Conservation (phyloP, 176 grass and related monocot genomes). For the Dendrocalamus sinicus region DNA sequence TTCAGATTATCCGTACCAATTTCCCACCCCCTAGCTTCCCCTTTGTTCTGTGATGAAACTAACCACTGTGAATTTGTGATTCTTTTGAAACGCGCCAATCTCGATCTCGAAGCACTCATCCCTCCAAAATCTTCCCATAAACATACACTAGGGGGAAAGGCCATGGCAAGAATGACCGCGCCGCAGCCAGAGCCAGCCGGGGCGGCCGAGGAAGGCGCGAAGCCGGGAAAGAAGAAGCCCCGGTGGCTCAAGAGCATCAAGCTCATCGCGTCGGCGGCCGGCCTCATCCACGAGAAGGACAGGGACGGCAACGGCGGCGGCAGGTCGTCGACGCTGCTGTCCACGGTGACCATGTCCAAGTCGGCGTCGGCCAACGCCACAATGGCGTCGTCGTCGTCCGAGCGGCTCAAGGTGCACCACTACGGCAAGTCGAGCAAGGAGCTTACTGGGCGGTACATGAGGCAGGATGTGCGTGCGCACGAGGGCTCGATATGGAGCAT, state of each 20-base stretch:
- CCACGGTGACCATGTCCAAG: conserved; percentile 20
- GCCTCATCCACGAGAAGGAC: conserved; percentile 65
- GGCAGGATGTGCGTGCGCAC: conserved; percentile 79
- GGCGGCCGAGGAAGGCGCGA: conserved; percentile 17
- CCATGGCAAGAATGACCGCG: not conserved
- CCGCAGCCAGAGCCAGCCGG: conserved; percentile 51
- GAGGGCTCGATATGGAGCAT: conserved; percentile 92
- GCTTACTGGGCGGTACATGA: conserved; percentile 69
- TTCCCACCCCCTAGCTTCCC: no score
- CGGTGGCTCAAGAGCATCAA: conserved; percentile 88
- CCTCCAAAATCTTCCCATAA: not conserved
- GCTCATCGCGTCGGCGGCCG: conserved; percentile 60
- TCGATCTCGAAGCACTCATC: not conserved
- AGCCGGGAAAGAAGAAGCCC: conserved; percentile 47
- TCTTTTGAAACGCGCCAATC: not conserved
- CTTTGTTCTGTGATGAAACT: not conserved
- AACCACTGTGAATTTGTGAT: not conserved
- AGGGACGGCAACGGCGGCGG: not conserved
- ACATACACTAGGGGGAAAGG: not conserved
- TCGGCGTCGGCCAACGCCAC: not conserved
- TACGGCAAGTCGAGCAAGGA: conserved; percentile 75
- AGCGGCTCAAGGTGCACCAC: conserved; percentile 85
- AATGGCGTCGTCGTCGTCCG: not conserved
- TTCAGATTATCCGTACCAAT: no score
- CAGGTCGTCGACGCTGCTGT: not conserved